Evolutionary conservation across 768 basidiomycete species (phyloP), one percentile per base, ranked within the genome.

Genomic region (Arthromyces matolae): DNA sequence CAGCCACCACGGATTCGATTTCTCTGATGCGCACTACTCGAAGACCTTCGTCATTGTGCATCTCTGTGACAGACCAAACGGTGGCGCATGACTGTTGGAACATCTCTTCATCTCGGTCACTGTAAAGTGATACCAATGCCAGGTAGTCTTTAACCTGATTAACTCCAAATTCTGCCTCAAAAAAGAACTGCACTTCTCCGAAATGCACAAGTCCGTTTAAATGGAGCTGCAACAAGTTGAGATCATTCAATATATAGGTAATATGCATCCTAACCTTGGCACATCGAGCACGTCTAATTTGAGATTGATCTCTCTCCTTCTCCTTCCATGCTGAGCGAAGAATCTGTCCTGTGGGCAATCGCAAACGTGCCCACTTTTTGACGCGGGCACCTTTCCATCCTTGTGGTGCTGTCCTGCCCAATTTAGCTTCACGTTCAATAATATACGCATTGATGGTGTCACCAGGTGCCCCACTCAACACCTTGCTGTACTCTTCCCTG

Each of bases 311-410:
- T n/a, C n/a, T n/a, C n/a, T n/a, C n/a, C n/a, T n/a, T n/a, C n/a
- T n/a, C n/a, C n/a, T n/a, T n/a, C n/a, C n/a, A n/a, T n/a, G n/a
- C n/a, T 16, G 64, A 69, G 2, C 63, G 55, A 8, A 60, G 67
- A 45, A 67, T 56, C 50, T 73, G 71, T 0, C 67, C 67, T 59
- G 68, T 73, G n/a, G 68, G 66, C 20, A 73, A 56, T 8, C 43
- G 58, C 0, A 73, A 38, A 3, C 68, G 57, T 10, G 68, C 65
- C 71, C 71, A 71, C 16, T 55, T 42, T 6, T 7, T 32, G 9
- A 56, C 9, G 18, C 16, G 24, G 22, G 33, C 19, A 16, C 40
- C 45, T 32, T 6, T 27, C 38, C 50, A 48, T 28, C 34, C 7
- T 4, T 13, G 29, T 23, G 33, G 32, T 43, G 39, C 25, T 19